Conservation (phyloP, 331 rosid genomes). For the Cydonia oblonga region DNA sequence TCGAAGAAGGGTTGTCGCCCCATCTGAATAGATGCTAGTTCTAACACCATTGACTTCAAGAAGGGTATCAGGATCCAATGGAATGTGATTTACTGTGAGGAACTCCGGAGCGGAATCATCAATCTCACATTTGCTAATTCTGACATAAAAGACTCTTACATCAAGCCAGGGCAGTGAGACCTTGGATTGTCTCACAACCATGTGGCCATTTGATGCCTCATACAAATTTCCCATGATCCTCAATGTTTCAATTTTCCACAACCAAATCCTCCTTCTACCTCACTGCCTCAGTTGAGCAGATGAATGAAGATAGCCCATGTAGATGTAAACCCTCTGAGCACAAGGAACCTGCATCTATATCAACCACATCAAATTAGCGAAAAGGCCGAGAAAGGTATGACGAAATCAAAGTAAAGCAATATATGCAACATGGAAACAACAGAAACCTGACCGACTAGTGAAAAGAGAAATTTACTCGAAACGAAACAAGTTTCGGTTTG, state of each 20-base stretch:
- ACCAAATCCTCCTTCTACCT: constrained; percentile 6
- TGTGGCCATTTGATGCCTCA: constrained; percentile 34
- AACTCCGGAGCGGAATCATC: constrained; percentile 54
- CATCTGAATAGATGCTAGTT: constrained; percentile 43
- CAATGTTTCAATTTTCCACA: constrained; percentile 16
- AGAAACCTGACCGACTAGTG: not conserved
- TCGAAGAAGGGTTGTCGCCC: constrained; percentile 44
- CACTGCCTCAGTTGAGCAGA: constrained; percentile 15
- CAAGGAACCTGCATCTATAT: constrained; percentile 18
- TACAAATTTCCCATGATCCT: constrained; percentile 41
- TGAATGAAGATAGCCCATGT: constrained; percentile 14
- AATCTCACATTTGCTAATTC: constrained; percentile 65
- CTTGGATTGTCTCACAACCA: constrained; percentile 39
- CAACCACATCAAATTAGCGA: constrained; percentile 12
- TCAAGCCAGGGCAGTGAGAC: constrained; percentile 66
- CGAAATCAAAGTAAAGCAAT: not conserved
- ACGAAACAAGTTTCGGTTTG: not conserved
- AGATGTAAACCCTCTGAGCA: constrained; percentile 11
- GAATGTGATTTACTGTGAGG: constrained; percentile 59
- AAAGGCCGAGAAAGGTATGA: not conserved
- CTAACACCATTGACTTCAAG: constrained; percentile 77
- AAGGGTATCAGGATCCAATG: constrained; percentile 58
- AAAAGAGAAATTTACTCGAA: not conserved
- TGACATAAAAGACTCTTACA: constrained; percentile 56
- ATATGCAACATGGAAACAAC: too few relatives aligned